Base-by-base conservation (phyloP, 495 filamentous ascomycete species). In the Lasiosphaeria miniovina region DNA sequence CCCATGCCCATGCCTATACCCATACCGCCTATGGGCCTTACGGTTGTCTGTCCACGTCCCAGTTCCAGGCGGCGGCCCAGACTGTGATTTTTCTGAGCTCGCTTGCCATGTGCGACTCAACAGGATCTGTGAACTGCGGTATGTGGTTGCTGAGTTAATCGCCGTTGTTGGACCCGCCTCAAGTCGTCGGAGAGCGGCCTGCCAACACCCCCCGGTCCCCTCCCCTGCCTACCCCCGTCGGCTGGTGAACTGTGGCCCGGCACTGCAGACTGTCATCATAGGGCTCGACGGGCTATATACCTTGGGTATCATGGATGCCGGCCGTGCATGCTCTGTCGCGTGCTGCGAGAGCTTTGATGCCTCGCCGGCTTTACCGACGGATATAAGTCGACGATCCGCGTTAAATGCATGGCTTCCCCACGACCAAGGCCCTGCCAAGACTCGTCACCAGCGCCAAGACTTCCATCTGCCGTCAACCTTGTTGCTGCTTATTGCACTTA, bases 101-200 rank as follows among this genome's bases (percentile, higher is more conserved):
- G 7, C 38, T 41, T 7, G 38, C 24, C 24, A 24, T 41, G 12
- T 12, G 7, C 38, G 12, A 7, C 38, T 41, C 38, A 41, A n/a
- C n/a, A n/a, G n/a, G n/a, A n/a, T n/a, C n/a, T n/a, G n/a, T n/a
- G n/a, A n/a, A n/a, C n/a, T n/a, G n/a, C n/a, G 7, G 38, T 41
- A 41, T 41, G 38, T 41, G 38, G 43, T 11, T 46, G 43, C 43
- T 46, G 43, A 46, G 43, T 46, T 46, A 46, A 46, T 46, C 43
- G 43, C 43, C 43, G 12, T 14, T 24, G 24, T 24, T 24, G 24
- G 24, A 2, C 43, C 43, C 43, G 12, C 43, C 12, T n/a, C 11
- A 11, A 7, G 12, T 4, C 7, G 43, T 5, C 7, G 15, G 12
- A 46, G 38, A 41, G 14, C 38, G 43, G 12, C 43, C 43, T 14